phyloP scores from a whole-genome alignment of 306 rosid species.

The Quercus alba region DNA sequence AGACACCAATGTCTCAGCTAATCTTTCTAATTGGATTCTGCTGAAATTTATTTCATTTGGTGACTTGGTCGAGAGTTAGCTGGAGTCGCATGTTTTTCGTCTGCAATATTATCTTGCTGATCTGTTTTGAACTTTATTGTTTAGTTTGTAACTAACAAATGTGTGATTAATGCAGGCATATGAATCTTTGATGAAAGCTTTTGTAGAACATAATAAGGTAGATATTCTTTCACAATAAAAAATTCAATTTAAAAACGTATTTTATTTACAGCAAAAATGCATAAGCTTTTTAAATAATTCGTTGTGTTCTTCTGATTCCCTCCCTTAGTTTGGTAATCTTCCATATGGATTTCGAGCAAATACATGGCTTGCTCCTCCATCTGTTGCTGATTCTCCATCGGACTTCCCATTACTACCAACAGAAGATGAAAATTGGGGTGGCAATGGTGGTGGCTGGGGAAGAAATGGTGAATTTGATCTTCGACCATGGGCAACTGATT shows the following conservation, averaged over 20 bases:
- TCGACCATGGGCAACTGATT: slow-evolving; percentile 82
- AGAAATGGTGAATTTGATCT: slow-evolving; percentile 54
- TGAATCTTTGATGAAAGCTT: slow-evolving; percentile 81
- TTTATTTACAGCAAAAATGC: not conserved
- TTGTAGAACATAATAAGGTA: slow-evolving; percentile 87
- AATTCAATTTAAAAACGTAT: not conserved
- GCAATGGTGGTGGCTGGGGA: slow-evolving; percentile 85
- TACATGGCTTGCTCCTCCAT: slow-evolving; percentile 96
- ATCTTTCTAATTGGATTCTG: not conserved
- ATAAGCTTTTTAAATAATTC: slow-evolving; percentile 4
- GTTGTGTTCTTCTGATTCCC: not conserved
- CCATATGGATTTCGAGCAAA: slow-evolving; percentile 93
- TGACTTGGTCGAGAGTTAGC: not conserved
- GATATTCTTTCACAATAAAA: slow-evolving; percentile 12
- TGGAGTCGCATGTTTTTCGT: not conserved
- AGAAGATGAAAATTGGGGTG: slow-evolving; percentile 96
- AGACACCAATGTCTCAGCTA: not conserved
- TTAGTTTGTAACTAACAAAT: slow-evolving; percentile 12
- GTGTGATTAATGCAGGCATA: slow-evolving; percentile 61
- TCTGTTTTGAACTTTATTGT: not conserved
- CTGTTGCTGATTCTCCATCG: slow-evolving; percentile 61
- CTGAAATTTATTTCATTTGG: not conserved
- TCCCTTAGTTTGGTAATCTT: slow-evolving; percentile 83
- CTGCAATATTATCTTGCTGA: not conserved
- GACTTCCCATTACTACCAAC: slow-evolving; percentile 56